A percentile compares a stretch with the other conserved stretches of the same genome.
Conservation (phyloP, 2,329 filamentous ascomycete genomes). For the Fusarium vanettenii region DNA sequence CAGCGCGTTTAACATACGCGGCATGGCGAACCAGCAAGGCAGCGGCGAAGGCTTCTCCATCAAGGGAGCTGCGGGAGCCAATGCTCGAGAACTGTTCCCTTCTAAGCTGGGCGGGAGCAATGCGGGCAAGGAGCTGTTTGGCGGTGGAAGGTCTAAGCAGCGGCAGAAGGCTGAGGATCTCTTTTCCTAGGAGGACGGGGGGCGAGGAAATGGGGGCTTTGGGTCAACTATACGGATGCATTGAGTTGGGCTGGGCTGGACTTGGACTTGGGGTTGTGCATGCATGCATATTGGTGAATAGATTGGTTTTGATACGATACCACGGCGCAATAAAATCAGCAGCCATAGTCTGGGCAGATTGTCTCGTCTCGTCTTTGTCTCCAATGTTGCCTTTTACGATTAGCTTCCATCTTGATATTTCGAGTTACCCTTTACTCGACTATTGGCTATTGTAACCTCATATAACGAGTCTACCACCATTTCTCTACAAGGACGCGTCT, state of each 20-base stretch:
- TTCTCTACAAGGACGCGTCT: constrained; percentile 68
- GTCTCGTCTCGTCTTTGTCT: not conserved
- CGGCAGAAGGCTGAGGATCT: constrained; percentile 79
- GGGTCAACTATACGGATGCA: constrained; percentile 9
- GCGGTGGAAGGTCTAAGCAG: constrained; percentile 59
- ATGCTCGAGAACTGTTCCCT: constrained; percentile 76
- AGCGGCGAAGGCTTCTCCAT: constrained; percentile 69
- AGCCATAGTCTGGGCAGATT: constrained; percentile 17
- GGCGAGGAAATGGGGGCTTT: not conserved
- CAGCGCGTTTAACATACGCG: constrained; percentile 70
- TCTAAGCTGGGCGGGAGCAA: constrained; percentile 68
- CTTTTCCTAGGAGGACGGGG: constrained; percentile 63
- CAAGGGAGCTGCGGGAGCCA: constrained; percentile 65
- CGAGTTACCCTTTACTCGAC: not conserved
- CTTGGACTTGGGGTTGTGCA: not conserved
- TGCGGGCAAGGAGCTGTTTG: constrained; percentile 76
- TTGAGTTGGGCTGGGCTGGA: constrained; percentile 4
- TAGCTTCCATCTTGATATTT: not conserved
- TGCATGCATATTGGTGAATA: constrained; percentile 27
- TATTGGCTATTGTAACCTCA: too few species aligned
- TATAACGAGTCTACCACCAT: constrained; percentile 73
- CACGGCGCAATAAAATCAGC: constrained; percentile 38
- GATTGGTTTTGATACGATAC: constrained; percentile 43
- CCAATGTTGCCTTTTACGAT: not conserved
- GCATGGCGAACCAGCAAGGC: constrained; percentile 61